Conservation (phyloP, 345 rosid species). For the Arabis alpina region DNA sequence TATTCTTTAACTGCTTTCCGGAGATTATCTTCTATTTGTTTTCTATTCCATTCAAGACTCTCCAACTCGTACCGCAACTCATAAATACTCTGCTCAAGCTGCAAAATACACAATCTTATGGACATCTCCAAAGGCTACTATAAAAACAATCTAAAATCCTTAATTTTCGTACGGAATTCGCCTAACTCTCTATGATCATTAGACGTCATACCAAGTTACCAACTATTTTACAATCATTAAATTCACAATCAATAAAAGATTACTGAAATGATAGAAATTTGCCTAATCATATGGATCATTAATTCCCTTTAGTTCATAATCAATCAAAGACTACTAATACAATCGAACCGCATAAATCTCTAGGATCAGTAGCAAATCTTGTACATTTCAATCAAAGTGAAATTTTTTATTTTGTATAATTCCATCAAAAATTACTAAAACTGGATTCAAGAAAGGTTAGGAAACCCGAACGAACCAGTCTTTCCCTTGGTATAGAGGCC, state of each 20-base stretch:
- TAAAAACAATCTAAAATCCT: background rate
- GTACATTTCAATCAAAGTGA: background rate
- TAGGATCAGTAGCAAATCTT: background rate
- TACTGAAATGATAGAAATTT: background rate
- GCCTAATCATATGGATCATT: background rate
- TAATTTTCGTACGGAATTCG: background rate
- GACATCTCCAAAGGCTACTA: background rate
- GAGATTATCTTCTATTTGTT: constrained; percentile 60
- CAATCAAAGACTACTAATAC: background rate
- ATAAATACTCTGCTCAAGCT: constrained; percentile 66
- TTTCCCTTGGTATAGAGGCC: constrained; percentile 64
- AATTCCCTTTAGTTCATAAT: background rate
- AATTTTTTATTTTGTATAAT: too few species aligned
- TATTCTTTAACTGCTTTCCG: constrained; percentile 55
- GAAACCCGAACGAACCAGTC: constrained; percentile 55
- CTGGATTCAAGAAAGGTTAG: background rate
- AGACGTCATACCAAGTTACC: too few species aligned
- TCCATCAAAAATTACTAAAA: background rate
- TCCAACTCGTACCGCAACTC: constrained; percentile 62
- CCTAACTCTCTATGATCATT: background rate
- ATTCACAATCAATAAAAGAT: background rate
- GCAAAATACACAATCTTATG: constrained; percentile 36
- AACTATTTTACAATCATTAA: background rate
- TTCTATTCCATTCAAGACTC: constrained; percentile 56
- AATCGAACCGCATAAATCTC: background rate